These are phyloP conservation scores for Metschnikowia sp. DNA, from an alignment of 805 yeast species.

Conservation along the genomic window DNA sequence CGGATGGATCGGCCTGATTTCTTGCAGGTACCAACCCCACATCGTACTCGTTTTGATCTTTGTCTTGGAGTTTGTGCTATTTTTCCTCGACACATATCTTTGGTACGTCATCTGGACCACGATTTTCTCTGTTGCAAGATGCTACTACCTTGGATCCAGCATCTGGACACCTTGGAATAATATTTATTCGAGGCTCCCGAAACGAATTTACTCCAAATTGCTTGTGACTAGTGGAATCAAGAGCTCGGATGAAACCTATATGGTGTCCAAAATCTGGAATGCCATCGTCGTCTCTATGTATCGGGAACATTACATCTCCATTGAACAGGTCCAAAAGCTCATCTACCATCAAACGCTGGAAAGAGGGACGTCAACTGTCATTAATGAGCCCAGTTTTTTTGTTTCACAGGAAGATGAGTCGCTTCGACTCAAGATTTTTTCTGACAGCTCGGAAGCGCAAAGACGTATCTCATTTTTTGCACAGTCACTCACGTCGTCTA, in stretches of 20 bases:
- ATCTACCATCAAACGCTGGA: slow-evolving; percentile 54
- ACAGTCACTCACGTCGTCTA: slow-evolving; percentile 82
- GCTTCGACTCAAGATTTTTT: slow-evolving; percentile 54
- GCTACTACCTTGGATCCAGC: slow-evolving; percentile 73
- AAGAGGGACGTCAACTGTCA: slow-evolving; percentile 21
- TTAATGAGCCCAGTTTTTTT: slow-evolving; percentile 67
- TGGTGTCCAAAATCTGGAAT: slow-evolving; percentile 72
- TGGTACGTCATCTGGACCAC: slow-evolving; percentile 87
- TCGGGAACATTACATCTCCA: slow-evolving; percentile 70
- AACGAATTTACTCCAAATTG: slow-evolving; percentile 69
- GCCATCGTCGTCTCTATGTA: slow-evolving; percentile 80
- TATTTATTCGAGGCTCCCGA: slow-evolving; percentile 71
- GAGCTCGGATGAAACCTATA: slow-evolving; percentile 37
- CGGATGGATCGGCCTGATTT: slow-evolving; percentile 43
- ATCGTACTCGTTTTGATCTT: slow-evolving; percentile 53
- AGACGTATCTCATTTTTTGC: slow-evolving; percentile 86
- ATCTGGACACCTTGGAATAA: slow-evolving; percentile 90
- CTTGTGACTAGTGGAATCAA: slow-evolving; percentile 26
- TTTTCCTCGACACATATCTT: slow-evolving; percentile 76
- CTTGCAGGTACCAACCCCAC: slow-evolving; percentile 57
- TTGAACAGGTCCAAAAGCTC: slow-evolving; percentile 67
- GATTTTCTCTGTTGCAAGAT: slow-evolving; percentile 63
- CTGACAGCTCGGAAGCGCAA: slow-evolving; percentile 70
- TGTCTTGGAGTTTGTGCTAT: slow-evolving; percentile 62
- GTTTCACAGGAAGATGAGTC: slow-evolving; percentile 79